Percentiles rank a stretch among this genome's conserved stretches.
Evolutionary conservation across 2,329 filamentous ascomycete genomes (phyloP).

Genomic region (Clonostachys rosea): DNA sequence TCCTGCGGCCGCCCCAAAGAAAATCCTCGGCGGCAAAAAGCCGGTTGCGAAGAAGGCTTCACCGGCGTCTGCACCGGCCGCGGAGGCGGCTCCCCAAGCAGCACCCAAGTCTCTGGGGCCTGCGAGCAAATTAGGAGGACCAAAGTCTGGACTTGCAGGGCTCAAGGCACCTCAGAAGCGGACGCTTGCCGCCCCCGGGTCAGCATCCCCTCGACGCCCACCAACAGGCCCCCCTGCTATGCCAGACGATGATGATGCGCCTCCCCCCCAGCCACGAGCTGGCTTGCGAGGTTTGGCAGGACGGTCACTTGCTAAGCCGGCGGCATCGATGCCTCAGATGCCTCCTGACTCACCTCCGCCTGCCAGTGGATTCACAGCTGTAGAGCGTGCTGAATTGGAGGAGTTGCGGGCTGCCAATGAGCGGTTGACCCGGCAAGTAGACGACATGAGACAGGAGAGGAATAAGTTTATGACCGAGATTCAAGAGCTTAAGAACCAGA

Average conservation of each 20-base stretch:
- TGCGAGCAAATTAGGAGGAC: conserved; percentile 48
- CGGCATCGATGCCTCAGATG: conserved; percentile 41
- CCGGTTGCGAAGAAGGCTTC: conserved; percentile 39
- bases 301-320: conserved; percentile 77
- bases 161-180: conserved; percentile 58
- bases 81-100: conserved; percentile 49
- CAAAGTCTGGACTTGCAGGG: conserved; percentile 49
- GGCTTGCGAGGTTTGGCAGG: conserved; percentile 76
- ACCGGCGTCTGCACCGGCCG: conserved; percentile 30
- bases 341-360: conserved; percentile 53
- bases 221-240: conserved; percentile 40
- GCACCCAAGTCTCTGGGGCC: conserved; percentile 36
- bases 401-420: conserved; percentile 84
- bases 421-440: conserved; percentile 65
- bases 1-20: conserved; percentile 37
- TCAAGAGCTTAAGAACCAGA: conserved; percentile 93
- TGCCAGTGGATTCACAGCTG: conserved; percentile 62
- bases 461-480: conserved; percentile 81
- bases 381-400: conserved; percentile 90
- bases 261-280: conserved; percentile 57
- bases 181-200: conserved; percentile 39
- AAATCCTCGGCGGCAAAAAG: conserved; percentile 35
- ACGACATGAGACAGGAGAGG: conserved; percentile 79
- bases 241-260: conserved; percentile 52
- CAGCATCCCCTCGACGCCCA: conserved; percentile 49